Percentiles rank a stretch among this genome's conserved stretches.
Conservation (phyloP, 257 asterid species). For the Lavandula angustifolia region DNA sequence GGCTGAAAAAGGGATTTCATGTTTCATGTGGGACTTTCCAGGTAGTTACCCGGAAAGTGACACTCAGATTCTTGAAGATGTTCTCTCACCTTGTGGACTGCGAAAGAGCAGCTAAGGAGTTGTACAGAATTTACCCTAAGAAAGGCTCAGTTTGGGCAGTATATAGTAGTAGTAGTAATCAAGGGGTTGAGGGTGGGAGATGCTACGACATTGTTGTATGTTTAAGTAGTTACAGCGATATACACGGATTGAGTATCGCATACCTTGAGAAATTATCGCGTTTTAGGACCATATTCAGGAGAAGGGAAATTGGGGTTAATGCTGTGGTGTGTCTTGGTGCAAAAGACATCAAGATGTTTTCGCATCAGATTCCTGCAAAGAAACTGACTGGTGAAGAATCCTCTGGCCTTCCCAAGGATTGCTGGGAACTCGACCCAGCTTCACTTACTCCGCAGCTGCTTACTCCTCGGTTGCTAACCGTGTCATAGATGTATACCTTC, state of each 20-base stretch:
- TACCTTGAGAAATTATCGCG: slow-evolving; percentile 72
- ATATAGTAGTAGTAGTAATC: slow-evolving; percentile 31
- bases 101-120: slow-evolving; percentile 72
- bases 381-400: slow-evolving; percentile 73
- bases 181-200: slow-evolving; percentile 28
- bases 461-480: slow-evolving; percentile 10
- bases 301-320: slow-evolving; percentile 63
- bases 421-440: slow-evolving; percentile 93
- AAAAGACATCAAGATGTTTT: slow-evolving; percentile 52
- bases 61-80: slow-evolving; percentile 54
- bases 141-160: slow-evolving; percentile 96
- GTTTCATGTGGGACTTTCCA: slow-evolving; percentile 76
- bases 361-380: slow-evolving; percentile 84
- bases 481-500: too few species aligned
- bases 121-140: slow-evolving; percentile 66
- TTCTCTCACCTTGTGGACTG: slow-evolving; percentile 71
- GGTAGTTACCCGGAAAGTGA: slow-evolving; percentile 54
- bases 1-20: slow-evolving; percentile 48
- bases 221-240: slow-evolving; percentile 63
- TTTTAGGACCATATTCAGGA: slow-evolving; percentile 66
- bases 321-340: slow-evolving; percentile 52
- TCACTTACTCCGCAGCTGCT: slow-evolving; percentile 54
- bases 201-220: slow-evolving; percentile 54
- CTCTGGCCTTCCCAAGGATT: slow-evolving; percentile 60
- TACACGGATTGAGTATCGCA: slow-evolving; percentile 71